Conservation (phyloP, 2,329 filamentous ascomycete species). For the Penicillium nordicum region DNA sequence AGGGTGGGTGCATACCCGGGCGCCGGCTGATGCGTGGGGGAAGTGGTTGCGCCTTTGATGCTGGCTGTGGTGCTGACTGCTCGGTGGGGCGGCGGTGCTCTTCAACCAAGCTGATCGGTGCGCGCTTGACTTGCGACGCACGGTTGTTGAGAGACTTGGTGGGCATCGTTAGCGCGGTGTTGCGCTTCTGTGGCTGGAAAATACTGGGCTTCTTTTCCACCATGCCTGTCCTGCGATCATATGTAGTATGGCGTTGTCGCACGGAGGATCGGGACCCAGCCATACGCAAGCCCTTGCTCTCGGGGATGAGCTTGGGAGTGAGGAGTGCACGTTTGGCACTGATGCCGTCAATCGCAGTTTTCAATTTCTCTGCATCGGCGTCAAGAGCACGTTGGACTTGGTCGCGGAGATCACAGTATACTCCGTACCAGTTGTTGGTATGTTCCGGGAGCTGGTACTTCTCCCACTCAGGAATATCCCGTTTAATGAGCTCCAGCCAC, state of each 20-base stretch:
- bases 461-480: conserved; percentile 68
- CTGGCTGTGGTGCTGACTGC: conserved; percentile 10
- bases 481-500: conserved; percentile 75
- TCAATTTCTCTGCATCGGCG: conserved; percentile 57
- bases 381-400: conserved; percentile 57
- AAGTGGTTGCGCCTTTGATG: conserved; percentile 6
- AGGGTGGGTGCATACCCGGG: neutral
- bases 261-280: conserved; percentile 30
- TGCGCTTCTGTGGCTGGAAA: conserved; percentile 37
- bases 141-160: conserved; percentile 41
- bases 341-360: conserved; percentile 56
- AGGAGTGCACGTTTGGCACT: conserved; percentile 58
- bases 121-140: conserved; percentile 38
- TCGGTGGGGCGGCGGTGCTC: conserved; percentile 34
- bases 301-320: conserved; percentile 53
- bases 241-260: conserved; percentile 31
- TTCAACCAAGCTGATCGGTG: conserved; percentile 43
- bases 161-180: conserved; percentile 36
- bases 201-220: conserved; percentile 35
- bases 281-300: conserved; percentile 21
- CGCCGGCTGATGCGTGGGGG: conserved; percentile 4
- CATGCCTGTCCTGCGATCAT: conserved; percentile 34
- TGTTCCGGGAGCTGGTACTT: conserved; percentile 65
- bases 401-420: conserved; percentile 68
- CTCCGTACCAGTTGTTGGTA: conserved; percentile 69